A percentile compares a stretch with the other conserved stretches of the same genome.
These are phyloP conservation scores for Begonia peltatifolia DNA, from an alignment of 306 rosid genomes.

Conservation along the genomic window DNA sequence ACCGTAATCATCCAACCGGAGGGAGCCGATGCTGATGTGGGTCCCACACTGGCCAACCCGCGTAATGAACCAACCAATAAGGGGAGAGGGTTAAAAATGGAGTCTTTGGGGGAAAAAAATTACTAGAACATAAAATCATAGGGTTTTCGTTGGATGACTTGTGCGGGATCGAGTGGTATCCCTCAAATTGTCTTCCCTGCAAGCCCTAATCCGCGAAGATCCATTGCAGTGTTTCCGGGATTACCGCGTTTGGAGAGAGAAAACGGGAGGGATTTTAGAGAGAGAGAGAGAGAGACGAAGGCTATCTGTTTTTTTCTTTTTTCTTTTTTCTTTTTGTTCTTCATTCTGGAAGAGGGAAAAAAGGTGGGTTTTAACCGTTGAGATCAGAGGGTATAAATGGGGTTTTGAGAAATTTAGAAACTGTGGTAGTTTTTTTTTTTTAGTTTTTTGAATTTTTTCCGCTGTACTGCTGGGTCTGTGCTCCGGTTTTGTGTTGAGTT, in stretches of 20 bases:
- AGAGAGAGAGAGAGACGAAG: not conserved
- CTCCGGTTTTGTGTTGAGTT: constrained; percentile 25
- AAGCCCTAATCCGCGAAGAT: too few species aligned
- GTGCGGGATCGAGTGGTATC: too few species aligned
- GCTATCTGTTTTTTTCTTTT: not conserved
- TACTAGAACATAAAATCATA: too few species aligned
- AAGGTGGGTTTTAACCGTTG: constrained; percentile 48
- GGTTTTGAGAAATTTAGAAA: constrained; percentile 27
- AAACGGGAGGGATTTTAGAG: not conserved
- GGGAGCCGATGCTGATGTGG: too few species aligned
- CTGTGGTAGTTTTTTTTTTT: constrained; percentile 23
- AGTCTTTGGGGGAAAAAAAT: too few species aligned
- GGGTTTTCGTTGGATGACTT: too few species aligned
- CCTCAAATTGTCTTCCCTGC: too few species aligned
- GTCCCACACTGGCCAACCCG: too few species aligned
- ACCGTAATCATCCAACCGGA: too few species aligned
- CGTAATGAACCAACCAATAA: too few species aligned
- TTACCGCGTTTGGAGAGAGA: not conserved
- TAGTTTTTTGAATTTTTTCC: constrained; percentile 12
- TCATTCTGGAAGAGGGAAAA: not conserved
- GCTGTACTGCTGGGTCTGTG: constrained; percentile 10
- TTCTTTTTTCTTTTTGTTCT: not conserved
- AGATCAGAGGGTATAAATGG: constrained; percentile 65
- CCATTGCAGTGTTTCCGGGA: too few species aligned
- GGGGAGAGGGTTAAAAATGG: too few species aligned